A percentile compares a stretch with the other conserved stretches of the same genome.
Evolutionary conservation across 305 asterid genomes (phyloP).

Genomic region (Fraxinus sp.): DNA sequence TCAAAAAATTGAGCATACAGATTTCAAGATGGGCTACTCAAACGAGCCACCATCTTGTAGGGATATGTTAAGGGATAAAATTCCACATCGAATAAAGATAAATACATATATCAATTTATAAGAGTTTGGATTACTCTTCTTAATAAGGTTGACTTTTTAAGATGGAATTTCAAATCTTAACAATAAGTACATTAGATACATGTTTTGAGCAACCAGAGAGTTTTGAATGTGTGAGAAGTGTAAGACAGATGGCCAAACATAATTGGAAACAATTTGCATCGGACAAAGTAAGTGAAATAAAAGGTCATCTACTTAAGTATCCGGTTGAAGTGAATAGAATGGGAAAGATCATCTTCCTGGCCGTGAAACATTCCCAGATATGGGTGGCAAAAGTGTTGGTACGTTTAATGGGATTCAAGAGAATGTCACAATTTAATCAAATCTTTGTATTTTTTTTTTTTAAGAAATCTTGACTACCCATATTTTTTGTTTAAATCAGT

Average conservation of each 20-base stretch:
- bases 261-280: conserved; percentile 66
- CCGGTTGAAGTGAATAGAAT: conserved; percentile 57
- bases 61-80: too few species aligned
- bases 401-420: conserved; percentile 64
- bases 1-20: too few species aligned
- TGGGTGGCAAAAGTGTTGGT: conserved; percentile 43
- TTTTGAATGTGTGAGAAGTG: conserved; percentile 62
- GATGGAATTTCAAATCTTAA: too few species aligned
- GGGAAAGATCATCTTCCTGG: conserved; percentile 66
- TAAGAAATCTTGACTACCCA: not conserved
- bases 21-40: too few species aligned
- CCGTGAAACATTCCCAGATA: conserved; percentile 63
- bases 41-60: too few species aligned
- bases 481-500: not conserved
- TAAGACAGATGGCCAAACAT: conserved; percentile 55
- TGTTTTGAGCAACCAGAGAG: conserved; percentile 55
- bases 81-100: too few species aligned
- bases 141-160: too few species aligned
- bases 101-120: too few species aligned
- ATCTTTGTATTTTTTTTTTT: not conserved
- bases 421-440: conserved; percentile 58
- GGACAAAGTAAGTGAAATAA: conserved; percentile 45
- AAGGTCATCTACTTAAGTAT: conserved; percentile 63
- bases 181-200: conserved; percentile 47
- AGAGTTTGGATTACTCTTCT: too few species aligned